phyloP scores from a whole-genome alignment of 345 rosid genomes.

The Syzygium oleosum region DNA sequence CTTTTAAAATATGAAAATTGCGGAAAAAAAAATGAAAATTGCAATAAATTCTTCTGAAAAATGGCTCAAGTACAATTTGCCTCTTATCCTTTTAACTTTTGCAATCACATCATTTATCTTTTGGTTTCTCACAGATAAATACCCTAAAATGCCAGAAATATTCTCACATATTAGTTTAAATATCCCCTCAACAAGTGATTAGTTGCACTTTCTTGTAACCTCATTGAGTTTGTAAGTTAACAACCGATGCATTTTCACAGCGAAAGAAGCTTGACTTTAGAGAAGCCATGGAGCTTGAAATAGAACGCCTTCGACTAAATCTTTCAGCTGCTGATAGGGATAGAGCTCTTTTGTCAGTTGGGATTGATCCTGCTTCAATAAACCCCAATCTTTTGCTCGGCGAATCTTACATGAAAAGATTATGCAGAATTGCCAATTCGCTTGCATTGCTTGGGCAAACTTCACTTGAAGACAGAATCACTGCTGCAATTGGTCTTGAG shows the following conservation, averaged over 20 bases:
- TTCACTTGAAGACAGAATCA: constrained; percentile 73
- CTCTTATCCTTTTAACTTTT: background rate
- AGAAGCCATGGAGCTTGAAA: constrained; percentile 88
- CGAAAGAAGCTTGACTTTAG: constrained; percentile 51
- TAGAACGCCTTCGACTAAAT: constrained; percentile 78
- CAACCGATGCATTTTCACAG: constrained; percentile 26
- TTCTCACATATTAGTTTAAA: background rate
- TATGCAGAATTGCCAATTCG: constrained; percentile 55
- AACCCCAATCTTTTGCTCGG: constrained; percentile 75
- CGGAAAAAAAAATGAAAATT: background rate
- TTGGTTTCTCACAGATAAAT: background rate
- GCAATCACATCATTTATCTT: background rate
- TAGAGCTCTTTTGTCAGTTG: constrained; percentile 79
- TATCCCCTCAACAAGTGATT: background rate
- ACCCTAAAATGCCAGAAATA: background rate
- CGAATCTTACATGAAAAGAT: constrained; percentile 61
- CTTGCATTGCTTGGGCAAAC: constrained; percentile 85
- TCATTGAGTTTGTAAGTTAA: background rate
- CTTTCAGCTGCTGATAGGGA: constrained; percentile 97
- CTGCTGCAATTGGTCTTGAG: constrained; percentile 71
- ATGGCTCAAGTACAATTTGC: background rate
- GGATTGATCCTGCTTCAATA: constrained; percentile 89
- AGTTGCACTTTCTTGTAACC: background rate
- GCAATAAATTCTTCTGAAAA: background rate
- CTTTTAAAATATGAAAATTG: background rate